phyloP scores from a whole-genome alignment of 352 stramenopile species.

The Phytopythium oedochilum region DNA sequence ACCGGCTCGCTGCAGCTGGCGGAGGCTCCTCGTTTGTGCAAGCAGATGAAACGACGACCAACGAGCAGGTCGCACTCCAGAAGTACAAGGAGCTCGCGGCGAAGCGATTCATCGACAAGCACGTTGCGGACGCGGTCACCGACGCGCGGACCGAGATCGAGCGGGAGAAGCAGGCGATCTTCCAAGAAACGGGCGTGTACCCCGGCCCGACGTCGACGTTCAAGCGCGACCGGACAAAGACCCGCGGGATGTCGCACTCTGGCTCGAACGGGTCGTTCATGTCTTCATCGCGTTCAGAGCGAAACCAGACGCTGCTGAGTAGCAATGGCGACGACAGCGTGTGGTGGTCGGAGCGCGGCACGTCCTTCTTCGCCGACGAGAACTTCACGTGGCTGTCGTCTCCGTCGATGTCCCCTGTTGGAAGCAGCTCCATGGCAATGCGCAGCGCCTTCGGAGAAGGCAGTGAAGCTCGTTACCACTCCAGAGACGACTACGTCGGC shows the following conservation, averaged over 20 bases:
- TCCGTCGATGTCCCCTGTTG: slow-evolving; percentile 5
- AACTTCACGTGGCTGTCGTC: slow-evolving; percentile 36
- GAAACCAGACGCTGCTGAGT: slow-evolving; percentile 22
- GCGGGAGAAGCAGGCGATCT: slow-evolving; percentile 58
- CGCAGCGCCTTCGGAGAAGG: not conserved
- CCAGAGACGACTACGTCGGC: not conserved
- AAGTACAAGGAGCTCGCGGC: slow-evolving; percentile 43
- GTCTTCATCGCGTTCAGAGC: slow-evolving; percentile 26
- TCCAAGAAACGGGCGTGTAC: slow-evolving; percentile 61
- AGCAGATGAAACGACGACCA: slow-evolving; percentile 5
- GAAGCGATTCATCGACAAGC: slow-evolving; percentile 72
- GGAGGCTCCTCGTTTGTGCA: not conserved
- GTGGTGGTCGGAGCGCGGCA: slow-evolving; percentile 41
- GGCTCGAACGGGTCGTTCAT: slow-evolving; percentile 16
- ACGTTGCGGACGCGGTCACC: slow-evolving; percentile 56
- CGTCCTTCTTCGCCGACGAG: slow-evolving; percentile 33
- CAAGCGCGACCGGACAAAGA: slow-evolving; percentile 1
- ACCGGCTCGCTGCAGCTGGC: slow-evolving; percentile 7
- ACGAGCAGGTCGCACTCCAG: slow-evolving; percentile 38
- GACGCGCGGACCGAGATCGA: slow-evolving; percentile 67
- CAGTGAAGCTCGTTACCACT: not conserved
- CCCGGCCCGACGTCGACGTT: slow-evolving; percentile 25
- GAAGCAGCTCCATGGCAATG: not conserved
- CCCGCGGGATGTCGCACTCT: slow-evolving; percentile 2
- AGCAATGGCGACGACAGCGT: slow-evolving; percentile 30